Evolutionary conservation across 2,329 filamentous ascomycete genomes (phyloP).

Genomic region (Penicillium sp.): DNA sequence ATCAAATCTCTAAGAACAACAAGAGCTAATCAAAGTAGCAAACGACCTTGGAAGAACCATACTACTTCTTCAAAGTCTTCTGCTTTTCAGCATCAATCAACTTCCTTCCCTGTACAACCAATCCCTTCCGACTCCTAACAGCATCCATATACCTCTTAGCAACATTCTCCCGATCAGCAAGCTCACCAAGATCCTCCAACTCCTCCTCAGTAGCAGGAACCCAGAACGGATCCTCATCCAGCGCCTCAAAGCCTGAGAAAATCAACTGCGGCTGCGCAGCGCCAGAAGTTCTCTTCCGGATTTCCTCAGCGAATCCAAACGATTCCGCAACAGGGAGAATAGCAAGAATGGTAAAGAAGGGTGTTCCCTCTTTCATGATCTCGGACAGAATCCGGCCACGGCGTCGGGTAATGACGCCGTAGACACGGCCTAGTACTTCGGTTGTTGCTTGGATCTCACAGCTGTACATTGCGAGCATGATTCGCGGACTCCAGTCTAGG

Average conservation of each 20-base stretch:
- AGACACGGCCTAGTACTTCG: conserved; percentile 92
- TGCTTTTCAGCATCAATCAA: conserved; percentile 90
- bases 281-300: conserved; percentile 88
- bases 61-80: conserved; percentile 65
- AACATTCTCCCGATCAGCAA: conserved; percentile 92
- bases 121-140: conserved; percentile 81
- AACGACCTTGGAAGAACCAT: background rate
- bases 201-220: conserved; percentile 96
- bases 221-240: conserved; percentile 98
- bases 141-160: conserved; percentile 94
- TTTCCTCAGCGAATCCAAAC: conserved; percentile 95
- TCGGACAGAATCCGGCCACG: conserved; percentile 88
- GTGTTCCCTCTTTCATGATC: conserved; percentile 89
- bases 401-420: conserved; percentile 94
- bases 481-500: conserved; percentile 92
- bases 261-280: conserved; percentile 90
- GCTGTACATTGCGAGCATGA: conserved; percentile 95
- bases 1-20: background rate
- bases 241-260: conserved; percentile 87
- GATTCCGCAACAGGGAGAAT: conserved; percentile 89
- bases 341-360: conserved; percentile 91
- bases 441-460: conserved; percentile 97
- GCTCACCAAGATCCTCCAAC: conserved; percentile 89
- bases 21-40: background rate
- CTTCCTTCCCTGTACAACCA: conserved; percentile 76